Conservation (phyloP, 140 eudicot species). For the Senecio squalidus region DNA sequence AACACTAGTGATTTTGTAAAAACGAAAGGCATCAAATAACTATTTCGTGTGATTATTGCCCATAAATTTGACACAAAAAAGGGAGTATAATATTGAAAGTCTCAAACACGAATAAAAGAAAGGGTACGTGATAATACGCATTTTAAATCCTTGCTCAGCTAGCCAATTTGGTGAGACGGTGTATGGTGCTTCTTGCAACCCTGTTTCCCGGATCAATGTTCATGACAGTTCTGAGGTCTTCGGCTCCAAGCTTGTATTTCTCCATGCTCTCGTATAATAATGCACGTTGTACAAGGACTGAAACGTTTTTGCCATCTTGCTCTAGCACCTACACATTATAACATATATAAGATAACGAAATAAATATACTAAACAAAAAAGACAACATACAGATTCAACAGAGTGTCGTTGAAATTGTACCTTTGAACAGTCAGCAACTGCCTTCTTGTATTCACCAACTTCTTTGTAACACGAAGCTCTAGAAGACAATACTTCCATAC, state of each 20-base stretch:
- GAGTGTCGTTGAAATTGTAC: conserved; percentile 32
- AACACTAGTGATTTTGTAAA: conserved; percentile 18
- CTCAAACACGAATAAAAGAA: conserved; percentile 17
- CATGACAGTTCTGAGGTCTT: conserved; percentile 92
- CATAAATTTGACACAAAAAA: conserved; percentile 15
- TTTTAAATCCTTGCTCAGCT: conserved; percentile 14
- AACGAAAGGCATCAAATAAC: conserved; percentile 12
- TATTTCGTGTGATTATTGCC: conserved; percentile 15
- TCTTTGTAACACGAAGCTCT: conserved; percentile 97
- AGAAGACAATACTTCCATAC: conserved; percentile 57
- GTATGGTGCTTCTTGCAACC: conserved; percentile 94
- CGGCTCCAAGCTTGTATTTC: conserved; percentile 95
- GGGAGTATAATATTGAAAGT: conserved; percentile 14
- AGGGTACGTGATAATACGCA: conserved; percentile 15
- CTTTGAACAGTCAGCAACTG: conserved; percentile 99
- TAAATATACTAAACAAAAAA: neutral
- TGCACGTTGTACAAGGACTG: conserved; percentile 92
- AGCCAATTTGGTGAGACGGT: conserved; percentile 84
- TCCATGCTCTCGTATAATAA: conserved; percentile 96
- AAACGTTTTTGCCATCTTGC: conserved; percentile 53
- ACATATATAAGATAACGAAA: neutral
- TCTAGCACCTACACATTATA: conserved; percentile 65
- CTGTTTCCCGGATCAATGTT: conserved; percentile 88
- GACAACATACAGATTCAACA: neutral
- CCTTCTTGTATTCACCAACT: conserved; percentile 97